A percentile compares a stretch with the other conserved stretches of the same genome.
Conservation (phyloP, 192 early-diverging fungal genomes). For the Haplosporangium gracile region DNA sequence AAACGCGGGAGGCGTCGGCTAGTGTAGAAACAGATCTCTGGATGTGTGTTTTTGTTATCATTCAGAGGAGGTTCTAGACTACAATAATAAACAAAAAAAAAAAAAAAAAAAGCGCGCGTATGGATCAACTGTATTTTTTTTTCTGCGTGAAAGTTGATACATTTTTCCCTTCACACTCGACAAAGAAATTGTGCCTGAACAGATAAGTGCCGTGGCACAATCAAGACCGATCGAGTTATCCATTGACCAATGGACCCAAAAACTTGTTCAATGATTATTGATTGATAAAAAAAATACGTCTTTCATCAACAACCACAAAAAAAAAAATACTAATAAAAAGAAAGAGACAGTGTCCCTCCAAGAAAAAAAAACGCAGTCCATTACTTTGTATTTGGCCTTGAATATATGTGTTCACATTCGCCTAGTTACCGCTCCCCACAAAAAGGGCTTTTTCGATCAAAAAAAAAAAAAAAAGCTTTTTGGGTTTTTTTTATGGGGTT, state of each 20-base stretch:
- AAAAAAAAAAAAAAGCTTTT: background rate
- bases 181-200: no score
- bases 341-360: background rate
- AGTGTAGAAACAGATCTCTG: no score
- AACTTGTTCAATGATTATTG: background rate
- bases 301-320: background rate
- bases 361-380: background rate
- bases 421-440: background rate
- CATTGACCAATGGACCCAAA: background rate
- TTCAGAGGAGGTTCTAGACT: no score
- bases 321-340: background rate
- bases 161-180: no score
- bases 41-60: no score
- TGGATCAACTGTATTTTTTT: no score
- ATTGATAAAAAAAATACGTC: background rate
- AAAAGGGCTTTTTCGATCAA: constrained; percentile 3
- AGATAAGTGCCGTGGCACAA: background rate
- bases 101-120: no score
- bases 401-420: no score
- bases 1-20: no score
- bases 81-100: no score
- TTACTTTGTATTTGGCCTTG: no score
- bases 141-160: no score
- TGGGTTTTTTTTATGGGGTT: background rate
- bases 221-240: background rate